Evolutionary conservation across 208 protist genomes (phyloP), one percentile per base, ranked within the genome.

Genomic region (Strigomonas culicis): DNA sequence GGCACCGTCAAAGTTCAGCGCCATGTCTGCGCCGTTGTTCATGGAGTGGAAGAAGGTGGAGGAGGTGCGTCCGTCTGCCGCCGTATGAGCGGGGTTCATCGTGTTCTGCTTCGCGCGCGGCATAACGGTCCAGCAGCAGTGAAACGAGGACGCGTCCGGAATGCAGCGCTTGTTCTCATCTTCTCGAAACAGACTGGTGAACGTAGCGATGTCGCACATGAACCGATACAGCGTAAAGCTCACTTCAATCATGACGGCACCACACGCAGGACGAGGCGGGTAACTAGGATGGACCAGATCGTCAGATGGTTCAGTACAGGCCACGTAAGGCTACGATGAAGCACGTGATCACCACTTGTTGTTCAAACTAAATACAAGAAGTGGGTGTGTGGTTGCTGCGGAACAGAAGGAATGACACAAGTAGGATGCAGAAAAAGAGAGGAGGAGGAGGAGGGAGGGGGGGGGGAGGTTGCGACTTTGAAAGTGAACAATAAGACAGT

Each of bases 211-310:
- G 66, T 92, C 82, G 53, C 82, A 95, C 17, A 90, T 70, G 55
- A 95, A 88, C 53, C 89, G 84, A 51, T 95, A 86, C 0, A 92
- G 68, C 3, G 84, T 87, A 62, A 95, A 84, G 8, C 80, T 66
- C 4, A 87, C 22, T 22, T 73, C 68, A 10, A 92, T 68, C 89
- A 92, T 86, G 27, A 1, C 47, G 43, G 27, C 32, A 8, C 31
- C 7, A 13, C 15, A 63, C 27, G 36, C 65, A 63, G 8, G 50
- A 70, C 2, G 49, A 62, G 4, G 24, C 34, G 2, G 68, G 67
- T 13, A 71, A 66, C 24, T 21, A 75, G 13, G 24, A 59, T 4
- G 24, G 55, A 63, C 4, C n/a, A n/a, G n/a, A n/a, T n/a, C n/a
- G n/a, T n/a, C n/a, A n/a, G n/a, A n/a, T n/a, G n/a, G n/a, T n/a